Evolutionary conservation across 495 filamentous ascomycete genomes (phyloP), one percentile per base, ranked within the genome.

Genomic region (Podospora tetraspora): DNA sequence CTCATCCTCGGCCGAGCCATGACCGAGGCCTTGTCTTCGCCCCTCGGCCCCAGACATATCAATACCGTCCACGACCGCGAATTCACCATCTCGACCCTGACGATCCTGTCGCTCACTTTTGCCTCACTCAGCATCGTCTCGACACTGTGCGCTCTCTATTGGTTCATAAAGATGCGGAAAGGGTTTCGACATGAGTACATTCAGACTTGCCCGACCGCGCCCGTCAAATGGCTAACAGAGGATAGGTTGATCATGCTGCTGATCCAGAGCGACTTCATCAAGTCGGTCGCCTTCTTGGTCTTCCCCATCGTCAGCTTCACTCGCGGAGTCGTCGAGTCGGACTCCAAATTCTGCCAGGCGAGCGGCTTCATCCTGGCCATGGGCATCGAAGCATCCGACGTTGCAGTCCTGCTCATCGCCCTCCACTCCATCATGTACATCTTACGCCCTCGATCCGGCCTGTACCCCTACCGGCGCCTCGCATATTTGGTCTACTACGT

Each of bases 151-250:
- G 78, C 87, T 22, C 79, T 89, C 62, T 92, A 90, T 76, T 92
- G 89, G 89, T 91, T 93, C 77, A 78, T 85, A 57, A 84, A 85
- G 71, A 93, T 93, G 90, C 83, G 86, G 71, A 84, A 88, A 73
- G 86, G 80, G 59, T 93, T 92, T 76, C 85, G 91, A 62, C 91
- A 92, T 74, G 87, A 89, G 90, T 89, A 85, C 79, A 84, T 76
- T 22, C 8, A 61, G 34, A 25, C 32, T 61, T 57, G 57, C 11
- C 37, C 22, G 13, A 19, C 9, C 32, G 11, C 34, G 9, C 3
- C 12, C 34, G 21, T 21, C 13, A 61, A 32, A 24, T 30, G 60
- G 57, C 27, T 69, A 61, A 73, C 69, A 64, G 30, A 27, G 16
- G 34, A 12, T 66, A 91, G 89, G 66, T 80, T 91, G 64, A 91